These are phyloP conservation scores for Globisporangium acanthophoron DNA, from an alignment of 352 stramenopile species.

Conservation along the genomic window DNA sequence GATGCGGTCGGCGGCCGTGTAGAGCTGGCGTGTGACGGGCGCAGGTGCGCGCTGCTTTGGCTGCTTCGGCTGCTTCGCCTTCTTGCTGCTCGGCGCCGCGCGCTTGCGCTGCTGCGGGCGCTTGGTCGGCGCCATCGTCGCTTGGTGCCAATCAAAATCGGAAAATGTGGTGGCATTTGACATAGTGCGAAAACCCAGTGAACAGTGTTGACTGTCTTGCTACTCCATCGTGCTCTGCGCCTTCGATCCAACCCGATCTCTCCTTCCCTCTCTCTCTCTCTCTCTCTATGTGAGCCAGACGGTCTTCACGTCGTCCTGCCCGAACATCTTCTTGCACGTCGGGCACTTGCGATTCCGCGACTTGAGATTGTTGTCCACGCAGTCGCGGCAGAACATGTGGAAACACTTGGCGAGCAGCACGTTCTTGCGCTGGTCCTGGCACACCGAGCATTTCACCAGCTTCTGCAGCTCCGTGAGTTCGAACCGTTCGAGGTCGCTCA, in stretches of 20 bases:
- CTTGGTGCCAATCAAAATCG: neutral
- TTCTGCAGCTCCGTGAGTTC: constrained; percentile 82
- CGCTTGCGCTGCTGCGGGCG: neutral
- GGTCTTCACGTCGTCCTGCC: constrained; percentile 82
- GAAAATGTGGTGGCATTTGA: too few relatives aligned
- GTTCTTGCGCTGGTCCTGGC: constrained; percentile 78
- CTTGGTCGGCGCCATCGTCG: neutral
- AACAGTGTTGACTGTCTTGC: neutral
- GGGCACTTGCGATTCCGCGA: constrained; percentile 87
- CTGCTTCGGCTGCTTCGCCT: constrained; percentile 2
- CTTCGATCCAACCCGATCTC: too few relatives aligned
- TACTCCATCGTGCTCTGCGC: too few relatives aligned
- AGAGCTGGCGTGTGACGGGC: constrained; percentile 24
- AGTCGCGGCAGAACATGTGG: constrained; percentile 89
- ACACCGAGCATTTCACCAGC: constrained; percentile 80
- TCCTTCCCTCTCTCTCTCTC: neutral
- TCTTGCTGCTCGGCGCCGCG: neutral
- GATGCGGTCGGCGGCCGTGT: constrained; percentile 46
- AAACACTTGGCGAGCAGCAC: constrained; percentile 88
- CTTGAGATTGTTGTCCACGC: constrained; percentile 84
- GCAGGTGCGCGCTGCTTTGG: constrained; percentile 10
- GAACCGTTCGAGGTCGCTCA: constrained; percentile 72
- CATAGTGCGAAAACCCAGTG: neutral
- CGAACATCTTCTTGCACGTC: constrained; percentile 90
- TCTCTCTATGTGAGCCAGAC: constrained; percentile 75